phyloP scores from a whole-genome alignment of 495 filamentous ascomycete species.

The Achaetomiella virescens region DNA sequence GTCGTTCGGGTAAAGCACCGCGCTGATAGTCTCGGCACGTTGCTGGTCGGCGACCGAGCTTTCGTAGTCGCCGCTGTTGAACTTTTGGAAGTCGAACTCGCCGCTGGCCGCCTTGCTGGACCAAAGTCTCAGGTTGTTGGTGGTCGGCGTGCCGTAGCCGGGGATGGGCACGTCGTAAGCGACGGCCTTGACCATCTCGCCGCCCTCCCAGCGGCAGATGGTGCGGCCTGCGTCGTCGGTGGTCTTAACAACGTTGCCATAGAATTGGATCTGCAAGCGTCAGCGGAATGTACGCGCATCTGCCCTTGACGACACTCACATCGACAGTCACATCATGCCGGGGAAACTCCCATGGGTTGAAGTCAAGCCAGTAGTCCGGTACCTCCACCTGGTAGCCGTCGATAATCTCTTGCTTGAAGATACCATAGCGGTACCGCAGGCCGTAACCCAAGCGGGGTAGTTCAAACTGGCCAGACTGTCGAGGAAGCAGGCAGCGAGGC shows the following conservation, averaged over 20 bases:
- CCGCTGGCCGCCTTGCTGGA: conserved; percentile 94
- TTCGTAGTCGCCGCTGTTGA: conserved; percentile 97
- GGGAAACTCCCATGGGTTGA: conserved; percentile 98
- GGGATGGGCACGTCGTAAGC: conserved; percentile 95
- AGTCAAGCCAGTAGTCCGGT: conserved; percentile 98
- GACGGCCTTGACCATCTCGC: conserved; percentile 86
- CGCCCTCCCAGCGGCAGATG: conserved; percentile 73
- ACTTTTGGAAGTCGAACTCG: conserved; percentile 99
- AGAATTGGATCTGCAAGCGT: conserved; percentile 70
- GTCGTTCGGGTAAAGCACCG: conserved; percentile 95
- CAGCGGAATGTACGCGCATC: conserved; percentile 7
- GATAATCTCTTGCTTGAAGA: conserved; percentile 99
- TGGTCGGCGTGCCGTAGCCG: conserved; percentile 80
- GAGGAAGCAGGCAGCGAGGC: conserved; percentile 91
- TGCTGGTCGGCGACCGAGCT: conserved; percentile 95
- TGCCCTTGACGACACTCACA: conserved; percentile 31
- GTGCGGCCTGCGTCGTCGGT: conserved; percentile 72
- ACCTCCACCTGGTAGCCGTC: conserved; percentile 97
- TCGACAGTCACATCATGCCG: conserved; percentile 91
- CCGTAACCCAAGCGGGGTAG: conserved; percentile 95
- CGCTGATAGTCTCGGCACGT: conserved; percentile 93
- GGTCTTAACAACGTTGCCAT: conserved; percentile 67
- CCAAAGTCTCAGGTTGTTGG: conserved; percentile 95
- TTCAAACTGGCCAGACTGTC: conserved; percentile 93
- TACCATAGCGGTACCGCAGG: conserved; percentile 90